A percentile compares a stretch with the other conserved stretches of the same genome.
These are phyloP conservation scores for Penicillium sp. DNA, from an alignment of 2,329 filamentous ascomycete genomes.

Conservation along the genomic window DNA sequence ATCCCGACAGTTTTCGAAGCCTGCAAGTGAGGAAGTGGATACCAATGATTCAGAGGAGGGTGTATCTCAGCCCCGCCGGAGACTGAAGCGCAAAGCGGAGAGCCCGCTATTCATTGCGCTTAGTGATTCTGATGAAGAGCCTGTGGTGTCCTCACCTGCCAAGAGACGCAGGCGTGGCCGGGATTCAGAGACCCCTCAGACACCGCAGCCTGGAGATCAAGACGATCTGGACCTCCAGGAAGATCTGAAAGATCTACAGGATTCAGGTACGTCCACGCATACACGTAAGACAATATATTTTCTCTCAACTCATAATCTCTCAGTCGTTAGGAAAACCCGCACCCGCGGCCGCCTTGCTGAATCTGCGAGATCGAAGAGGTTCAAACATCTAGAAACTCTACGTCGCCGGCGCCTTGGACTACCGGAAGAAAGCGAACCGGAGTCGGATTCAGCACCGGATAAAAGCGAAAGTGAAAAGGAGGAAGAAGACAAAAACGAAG, in stretches of 20 bases:
- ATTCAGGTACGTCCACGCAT: constrained; percentile 33
- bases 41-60: constrained; percentile 11
- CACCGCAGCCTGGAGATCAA: constrained; percentile 27
- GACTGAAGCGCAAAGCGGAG: constrained; percentile 27
- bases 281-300: neutral
- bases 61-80: constrained; percentile 21
- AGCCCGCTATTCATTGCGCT: constrained; percentile 23
- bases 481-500: neutral
- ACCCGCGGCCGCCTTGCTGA: constrained; percentile 40
- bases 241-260: constrained; percentile 43
- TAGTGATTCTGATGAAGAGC: constrained; percentile 25
- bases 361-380: constrained; percentile 37
- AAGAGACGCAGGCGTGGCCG: constrained; percentile 22
- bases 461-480: neutral
- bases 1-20: neutral
- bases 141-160: constrained; percentile 26
- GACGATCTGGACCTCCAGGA: constrained; percentile 42
- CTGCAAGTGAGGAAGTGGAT: neutral
- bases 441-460: neutral
- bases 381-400: constrained; percentile 41
- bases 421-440: constrained; percentile 25
- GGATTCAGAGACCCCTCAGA: constrained; percentile 17
- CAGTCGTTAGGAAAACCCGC: constrained; percentile 36
- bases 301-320: constrained; percentile 9
- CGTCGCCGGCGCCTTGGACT: constrained; percentile 42